Conservation (phyloP, 192 early-diverging fungal species). For the Gryganskiella cystojenkinii region DNA sequence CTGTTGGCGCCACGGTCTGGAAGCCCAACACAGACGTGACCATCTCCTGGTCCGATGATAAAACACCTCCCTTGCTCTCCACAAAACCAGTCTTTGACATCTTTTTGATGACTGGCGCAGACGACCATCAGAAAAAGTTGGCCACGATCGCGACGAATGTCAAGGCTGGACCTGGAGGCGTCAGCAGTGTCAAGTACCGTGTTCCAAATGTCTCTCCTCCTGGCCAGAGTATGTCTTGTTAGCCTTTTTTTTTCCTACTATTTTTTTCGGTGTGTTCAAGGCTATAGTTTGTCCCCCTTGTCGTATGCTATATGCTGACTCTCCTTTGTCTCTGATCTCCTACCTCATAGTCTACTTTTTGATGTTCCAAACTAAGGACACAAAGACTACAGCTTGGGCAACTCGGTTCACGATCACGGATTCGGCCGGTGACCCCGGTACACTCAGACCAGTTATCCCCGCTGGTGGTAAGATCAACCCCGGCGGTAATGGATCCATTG, state of each 20-base stretch:
- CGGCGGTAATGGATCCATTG: slow-evolving; percentile 24
- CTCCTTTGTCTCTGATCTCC: neutral
- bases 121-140: slow-evolving; percentile 38
- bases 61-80: slow-evolving; percentile 6
- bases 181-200: slow-evolving; percentile 22
- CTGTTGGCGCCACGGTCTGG: slow-evolving; percentile 35
- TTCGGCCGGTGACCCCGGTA: slow-evolving; percentile 19
- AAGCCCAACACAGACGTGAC: slow-evolving; percentile 19
- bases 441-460: slow-evolving; percentile 27
- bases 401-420: slow-evolving; percentile 49
- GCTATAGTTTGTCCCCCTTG: neutral
- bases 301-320: neutral
- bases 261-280: neutral
- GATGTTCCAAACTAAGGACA: slow-evolving; percentile 46
- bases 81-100: slow-evolving; percentile 39
- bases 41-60: slow-evolving; percentile 41
- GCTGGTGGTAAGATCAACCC: slow-evolving; percentile 37
- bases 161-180: slow-evolving; percentile 14
- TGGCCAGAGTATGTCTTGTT: slow-evolving; percentile 33
- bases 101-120: slow-evolving; percentile 45
- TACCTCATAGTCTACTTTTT: slow-evolving; percentile 38
- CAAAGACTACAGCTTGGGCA: slow-evolving; percentile 26
- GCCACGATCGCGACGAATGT: slow-evolving; percentile 36
- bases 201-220: slow-evolving; percentile 42
- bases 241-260: neutral